These are phyloP conservation scores for Corrigiola litoralis DNA, from an alignment of 179 eudicot genomes.

Conservation along the genomic window DNA sequence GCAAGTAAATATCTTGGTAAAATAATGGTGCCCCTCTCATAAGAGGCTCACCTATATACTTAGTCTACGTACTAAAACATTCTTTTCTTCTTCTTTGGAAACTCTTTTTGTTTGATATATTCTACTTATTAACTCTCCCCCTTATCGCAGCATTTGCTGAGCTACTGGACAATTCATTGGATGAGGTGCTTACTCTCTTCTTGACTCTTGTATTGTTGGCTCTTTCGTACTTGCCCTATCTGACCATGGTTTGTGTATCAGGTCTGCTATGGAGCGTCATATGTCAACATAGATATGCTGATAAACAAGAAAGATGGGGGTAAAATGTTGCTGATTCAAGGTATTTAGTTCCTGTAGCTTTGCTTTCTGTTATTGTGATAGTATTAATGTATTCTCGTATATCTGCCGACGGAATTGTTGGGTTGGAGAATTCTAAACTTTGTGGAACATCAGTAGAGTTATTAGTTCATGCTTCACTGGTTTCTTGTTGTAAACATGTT, in stretches of 20 bases:
- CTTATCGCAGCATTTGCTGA: conserved; percentile 88
- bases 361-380: background rate
- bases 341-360: conserved; percentile 26
- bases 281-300: conserved; percentile 68
- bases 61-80: background rate
- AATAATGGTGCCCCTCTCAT: too few species aligned
- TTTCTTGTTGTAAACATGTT: too few species aligned
- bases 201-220: background rate
- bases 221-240: background rate
- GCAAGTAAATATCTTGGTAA: too few species aligned
- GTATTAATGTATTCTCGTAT: background rate
- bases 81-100: background rate
- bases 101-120: background rate
- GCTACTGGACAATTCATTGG: conserved; percentile 85
- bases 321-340: conserved; percentile 80
- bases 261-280: conserved; percentile 92
- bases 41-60: too few species aligned
- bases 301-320: conserved; percentile 61
- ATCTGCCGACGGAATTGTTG: background rate
- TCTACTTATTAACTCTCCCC: background rate
- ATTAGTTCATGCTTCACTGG: too few species aligned
- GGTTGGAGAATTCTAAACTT: background rate
- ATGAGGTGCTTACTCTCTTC: conserved; percentile 51
- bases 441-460: too few species aligned
- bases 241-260: conserved; percentile 15